Evolutionary conservation across 805 yeast species (phyloP), one percentile per base, ranked within the genome.

Genomic region (Tetrapisispora pingtungensis): DNA sequence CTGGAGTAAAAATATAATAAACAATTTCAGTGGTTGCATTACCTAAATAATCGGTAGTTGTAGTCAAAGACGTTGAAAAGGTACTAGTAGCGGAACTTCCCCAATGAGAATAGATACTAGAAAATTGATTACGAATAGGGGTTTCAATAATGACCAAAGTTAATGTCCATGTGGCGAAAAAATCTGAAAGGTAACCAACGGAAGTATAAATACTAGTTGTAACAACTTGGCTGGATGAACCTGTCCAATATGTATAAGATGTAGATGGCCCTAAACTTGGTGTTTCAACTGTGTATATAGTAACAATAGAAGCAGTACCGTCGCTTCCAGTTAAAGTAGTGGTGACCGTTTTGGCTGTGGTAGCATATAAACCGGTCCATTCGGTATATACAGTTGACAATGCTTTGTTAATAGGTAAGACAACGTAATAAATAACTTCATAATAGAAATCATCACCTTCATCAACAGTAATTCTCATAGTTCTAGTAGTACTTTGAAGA

Each of bases 1-100:
- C 15, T 22, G 37, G 43, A 4, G 43, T 42, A 13, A 27, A 24
- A 22, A 42, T 20, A 19, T 30, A 35, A 22, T 30, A 42, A 1
- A 42, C 22, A 2, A 33, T 42, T 17, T 28, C 31, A 1, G 33
- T 34, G 5, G 40, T 42, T 2, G 37, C 36, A 36, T 26, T 36
- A 4, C 44, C 44, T n/a, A 44, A 33, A 32, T 43, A 38, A 17
- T 46, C 50, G 14, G 47, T 47, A 15, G 32, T 41, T 3, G 44
- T 44, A 24, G 41, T 33, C 10, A 42, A 26, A 4, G 12, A 17
- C 17, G 47, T 45, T 10, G 46, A 42, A 36, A 36, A 45, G 7
- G 50, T 47, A 17, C 37, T 40, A 2, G 33, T 33, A 7, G 7
- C 18, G 6, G 37, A 19, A 14, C 27, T 26, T 24, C 22, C 18